Base-by-base conservation (phyloP, 257 asterid genomes). In the Rehmannia glutinosa region DNA sequence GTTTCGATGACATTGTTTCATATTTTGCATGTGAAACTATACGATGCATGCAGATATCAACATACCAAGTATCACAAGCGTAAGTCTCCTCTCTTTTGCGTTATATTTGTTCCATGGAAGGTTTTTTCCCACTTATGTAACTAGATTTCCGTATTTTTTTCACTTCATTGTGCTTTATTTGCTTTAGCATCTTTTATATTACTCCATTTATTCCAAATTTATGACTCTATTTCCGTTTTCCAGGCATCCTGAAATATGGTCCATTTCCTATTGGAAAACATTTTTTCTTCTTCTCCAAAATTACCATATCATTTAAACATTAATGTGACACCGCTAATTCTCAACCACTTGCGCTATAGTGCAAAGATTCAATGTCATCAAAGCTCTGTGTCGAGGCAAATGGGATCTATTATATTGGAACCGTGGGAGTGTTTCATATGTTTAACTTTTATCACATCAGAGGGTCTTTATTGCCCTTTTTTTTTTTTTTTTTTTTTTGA, bases 1-100 rank as follows among this genome's bases (percentile, higher is more conserved):
- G 66, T 66, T 42, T 71, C 80, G 78, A 80, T 81, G 46, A 50
- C 51, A 8, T 30, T 36, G 12, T 38, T 67, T 82, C 75, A 28
- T 61, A 45, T 80, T 80, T 83, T 84, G 77, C 89, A 81, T 83
- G 87, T 66, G 73, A 21, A 73, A 71, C 64, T 52, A 67, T 74
- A 50, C 75, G 25, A 71, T 60, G 72, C 66, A 68, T 51, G 82
- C 96, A 94, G 99, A 79, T 94, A 91, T 83, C 99, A 93, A 72
- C 97, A 93, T 73, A 93, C 99, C 64, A 90, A 90, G 83, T 93
- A 90, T 81, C 97, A 93, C 84, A 90, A 93, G 74, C 99, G 99
- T 94, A 83, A 91, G 99, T 83, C 55, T 78, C 69, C 68, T 46
- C 64, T 56, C 62, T 79, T 28, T 71, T 41, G 49, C 33, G 15